phyloP scores from a whole-genome alignment of 345 rosid genomes.

The Populus deltoides region DNA sequence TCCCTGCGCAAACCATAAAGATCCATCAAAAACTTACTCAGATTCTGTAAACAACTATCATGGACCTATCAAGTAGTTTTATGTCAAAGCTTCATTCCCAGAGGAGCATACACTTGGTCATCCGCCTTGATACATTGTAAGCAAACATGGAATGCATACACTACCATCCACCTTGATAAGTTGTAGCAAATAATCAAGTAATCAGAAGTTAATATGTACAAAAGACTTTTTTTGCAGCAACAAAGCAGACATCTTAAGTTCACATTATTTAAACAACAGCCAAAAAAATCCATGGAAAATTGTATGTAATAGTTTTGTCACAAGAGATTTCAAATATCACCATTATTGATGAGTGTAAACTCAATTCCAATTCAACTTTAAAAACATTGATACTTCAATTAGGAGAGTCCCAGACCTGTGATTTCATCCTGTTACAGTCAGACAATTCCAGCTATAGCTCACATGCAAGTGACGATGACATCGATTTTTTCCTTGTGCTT shows the following conservation, averaged over 20 bases:
- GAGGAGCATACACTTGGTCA: background rate
- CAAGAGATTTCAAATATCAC: too few species aligned
- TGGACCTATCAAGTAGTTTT: background rate
- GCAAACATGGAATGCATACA: background rate
- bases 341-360: background rate
- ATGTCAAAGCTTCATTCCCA: background rate
- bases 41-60: slow-evolving; percentile 1
- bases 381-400: background rate
- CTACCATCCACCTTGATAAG: background rate
- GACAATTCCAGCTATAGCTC: background rate
- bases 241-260: background rate
- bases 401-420: background rate
- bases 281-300: background rate
- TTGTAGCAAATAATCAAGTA: background rate
- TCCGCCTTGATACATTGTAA: background rate
- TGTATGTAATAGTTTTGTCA: too few species aligned
- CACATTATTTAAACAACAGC: background rate
- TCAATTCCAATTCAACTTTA: background rate
- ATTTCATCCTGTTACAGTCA: background rate
- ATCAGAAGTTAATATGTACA: background rate
- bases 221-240: too few species aligned
- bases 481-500: background rate
- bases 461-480: background rate
- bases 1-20: slow-evolving; percentile 14
- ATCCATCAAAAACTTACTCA: slow-evolving; percentile 15